Conservation (phyloP, 208 protist genomes). For the Lotmaria passim region DNA sequence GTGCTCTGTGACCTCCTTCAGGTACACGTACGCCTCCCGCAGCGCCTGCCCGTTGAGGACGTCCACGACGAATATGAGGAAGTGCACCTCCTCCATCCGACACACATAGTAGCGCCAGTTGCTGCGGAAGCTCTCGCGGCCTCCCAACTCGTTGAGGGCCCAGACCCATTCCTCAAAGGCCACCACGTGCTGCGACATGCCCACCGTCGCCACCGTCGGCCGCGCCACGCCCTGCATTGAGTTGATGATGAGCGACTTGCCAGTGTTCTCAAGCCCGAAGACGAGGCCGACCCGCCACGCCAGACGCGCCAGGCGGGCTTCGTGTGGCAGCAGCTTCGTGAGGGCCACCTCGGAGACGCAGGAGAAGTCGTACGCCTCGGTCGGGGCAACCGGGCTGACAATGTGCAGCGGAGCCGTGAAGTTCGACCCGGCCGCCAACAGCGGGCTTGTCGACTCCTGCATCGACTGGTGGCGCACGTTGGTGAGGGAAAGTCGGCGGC, state of each 20-base stretch:
- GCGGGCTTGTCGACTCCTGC: not conserved
- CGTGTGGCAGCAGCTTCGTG: slow-evolving; percentile 70
- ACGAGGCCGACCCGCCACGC: slow-evolving; percentile 75
- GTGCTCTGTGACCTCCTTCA: slow-evolving; percentile 58
- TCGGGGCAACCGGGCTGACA: not conserved
- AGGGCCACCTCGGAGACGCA: slow-evolving; percentile 65
- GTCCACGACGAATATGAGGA: slow-evolving; percentile 84
- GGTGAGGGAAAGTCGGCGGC: slow-evolving; percentile 9
- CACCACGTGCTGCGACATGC: slow-evolving; percentile 71
- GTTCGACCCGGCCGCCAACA: not conserved
- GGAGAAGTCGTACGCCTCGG: slow-evolving; percentile 59
- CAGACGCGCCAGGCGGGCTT: slow-evolving; percentile 54
- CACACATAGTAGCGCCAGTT: slow-evolving; percentile 83
- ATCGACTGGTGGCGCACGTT: slow-evolving; percentile 2
- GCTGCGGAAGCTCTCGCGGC: slow-evolving; percentile 78
- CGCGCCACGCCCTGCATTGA: slow-evolving; percentile 65
- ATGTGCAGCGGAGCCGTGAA: not conserved
- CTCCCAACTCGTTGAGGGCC: slow-evolving; percentile 79
- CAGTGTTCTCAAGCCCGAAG: slow-evolving; percentile 80
- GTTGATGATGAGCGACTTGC: slow-evolving; percentile 86
- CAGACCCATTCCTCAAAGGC: slow-evolving; percentile 89
- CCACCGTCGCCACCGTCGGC: slow-evolving; percentile 79
- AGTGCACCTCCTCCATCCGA: slow-evolving; percentile 72
- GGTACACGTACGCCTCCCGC: slow-evolving; percentile 57
- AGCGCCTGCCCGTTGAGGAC: slow-evolving; percentile 46